Evolutionary conservation across 495 filamentous ascomycete genomes (phyloP), one percentile per base, ranked within the genome.

Genomic region (Pyrenopolyporus hunteri): DNA sequence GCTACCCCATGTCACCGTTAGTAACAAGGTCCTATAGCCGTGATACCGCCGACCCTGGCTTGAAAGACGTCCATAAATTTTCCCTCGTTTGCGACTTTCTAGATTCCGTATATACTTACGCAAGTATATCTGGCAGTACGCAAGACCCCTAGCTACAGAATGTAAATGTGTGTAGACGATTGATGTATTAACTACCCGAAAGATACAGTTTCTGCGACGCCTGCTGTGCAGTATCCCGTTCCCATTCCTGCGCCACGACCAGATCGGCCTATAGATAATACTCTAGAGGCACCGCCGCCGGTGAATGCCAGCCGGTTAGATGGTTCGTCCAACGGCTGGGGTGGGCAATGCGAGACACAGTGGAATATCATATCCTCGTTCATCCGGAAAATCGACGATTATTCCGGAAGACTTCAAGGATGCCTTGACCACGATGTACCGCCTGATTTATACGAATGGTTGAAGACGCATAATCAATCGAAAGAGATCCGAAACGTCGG

Each of bases 361-460:
- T 66, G 63, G 63, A 45, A 51, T 1, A 20, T 52, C 4, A 14
- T 50, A 19, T 17, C 14, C 14, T 35, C 50, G 56, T 51, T 66
- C 26, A 17, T 60, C 7, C 35, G 48, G 14, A 56, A 60, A 31
- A 57, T 51, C 9, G 51, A 66, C 1, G 33, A 6, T 6, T 51
- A 57, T n/a, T 25, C 23, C 20, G 37, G 52, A 13, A 49, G 29
- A 31, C 63, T 66, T 17, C 63, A 52, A 10, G 8, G 29, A 29
- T 66, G 23, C 4, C 26, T 10, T 5, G 14, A 28, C 5, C 32
- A 44, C 20, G 29, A 37, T n/a, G 16, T 28, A 10, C 49, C 62
- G 0, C 5, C 43, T 10, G 49, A 39, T 2, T 43, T 66, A 6
- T n/a, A 26, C 6, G 35, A n/a, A 4, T 60, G 63, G 63, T 19